Percentiles rank a stretch among this genome's conserved stretches.
phyloP scores from a whole-genome alignment of 1,284 basidiomycete genomes.

The Cryptococcus hybrid region DNA sequence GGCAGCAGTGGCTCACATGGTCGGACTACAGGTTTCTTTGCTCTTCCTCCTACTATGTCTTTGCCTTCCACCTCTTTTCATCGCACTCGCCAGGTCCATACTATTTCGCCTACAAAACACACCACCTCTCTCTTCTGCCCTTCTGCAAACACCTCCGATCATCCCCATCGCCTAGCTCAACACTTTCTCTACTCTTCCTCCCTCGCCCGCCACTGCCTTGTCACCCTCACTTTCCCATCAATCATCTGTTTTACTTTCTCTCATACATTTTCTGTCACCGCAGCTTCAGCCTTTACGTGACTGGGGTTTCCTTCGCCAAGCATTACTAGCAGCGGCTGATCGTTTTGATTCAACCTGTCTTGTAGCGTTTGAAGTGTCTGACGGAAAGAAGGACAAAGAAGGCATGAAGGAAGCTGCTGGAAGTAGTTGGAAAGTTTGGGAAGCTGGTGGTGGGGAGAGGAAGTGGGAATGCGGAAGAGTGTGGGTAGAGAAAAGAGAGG shows the following conservation, averaged over 20 bases:
- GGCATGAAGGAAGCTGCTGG: slow-evolving; percentile 75
- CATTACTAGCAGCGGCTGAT: slow-evolving; percentile 75
- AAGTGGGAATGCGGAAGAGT: slow-evolving; percentile 90
- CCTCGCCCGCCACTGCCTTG: slow-evolving; percentile 44
- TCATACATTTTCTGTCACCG: slow-evolving; percentile 62
- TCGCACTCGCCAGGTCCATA: slow-evolving; percentile 26
- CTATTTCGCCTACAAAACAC: slow-evolving; percentile 38
- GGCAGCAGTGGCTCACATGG: slow-evolving; percentile 13
- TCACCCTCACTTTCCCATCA: slow-evolving; percentile 30
- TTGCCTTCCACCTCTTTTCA: not conserved
- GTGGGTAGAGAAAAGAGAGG: slow-evolving; percentile 89
- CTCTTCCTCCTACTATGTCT: slow-evolving; percentile 30
- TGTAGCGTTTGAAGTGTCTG: slow-evolving; percentile 78
- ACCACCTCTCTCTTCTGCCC: slow-evolving; percentile 36
- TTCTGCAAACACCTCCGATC: slow-evolving; percentile 39
- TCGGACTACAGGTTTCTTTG: slow-evolving; percentile 48
- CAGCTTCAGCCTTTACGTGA: slow-evolving; percentile 61
- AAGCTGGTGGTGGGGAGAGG: slow-evolving; percentile 40
- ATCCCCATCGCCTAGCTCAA: slow-evolving; percentile 60
- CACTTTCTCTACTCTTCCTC: slow-evolving; percentile 56
- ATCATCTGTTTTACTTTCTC: slow-evolving; percentile 29
- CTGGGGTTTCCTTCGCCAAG: slow-evolving; percentile 62
- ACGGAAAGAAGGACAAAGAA: slow-evolving; percentile 65
- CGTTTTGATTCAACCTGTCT: slow-evolving; percentile 81
- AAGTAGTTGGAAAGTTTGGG: slow-evolving; percentile 78